These are phyloP conservation scores for Pseudopyrenochaeta lycopersici DNA, from an alignment of 2,329 filamentous ascomycete species.

Conservation along the genomic window DNA sequence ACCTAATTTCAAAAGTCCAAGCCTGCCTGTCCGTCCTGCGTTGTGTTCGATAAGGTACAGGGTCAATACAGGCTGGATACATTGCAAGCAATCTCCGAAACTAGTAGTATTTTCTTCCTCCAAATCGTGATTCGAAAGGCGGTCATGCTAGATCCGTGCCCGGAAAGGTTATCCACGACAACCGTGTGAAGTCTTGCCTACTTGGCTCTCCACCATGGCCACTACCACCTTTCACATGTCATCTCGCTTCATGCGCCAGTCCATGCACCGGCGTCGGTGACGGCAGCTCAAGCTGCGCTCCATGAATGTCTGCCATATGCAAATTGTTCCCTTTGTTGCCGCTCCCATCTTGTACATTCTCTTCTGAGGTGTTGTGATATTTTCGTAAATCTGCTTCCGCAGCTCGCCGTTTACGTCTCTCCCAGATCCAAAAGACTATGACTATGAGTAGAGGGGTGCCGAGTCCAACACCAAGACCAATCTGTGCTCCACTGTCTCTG, in stretches of 20 bases:
- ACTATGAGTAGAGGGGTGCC: conserved; percentile 4
- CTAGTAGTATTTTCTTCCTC: too few species aligned
- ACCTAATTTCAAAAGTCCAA: too few species aligned
- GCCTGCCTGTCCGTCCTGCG: too few species aligned
- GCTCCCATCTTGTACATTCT: not conserved
- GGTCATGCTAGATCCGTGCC: too few species aligned
- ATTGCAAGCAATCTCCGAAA: too few species aligned
- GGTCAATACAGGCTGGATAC: too few species aligned
- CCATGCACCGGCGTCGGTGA: not conserved
- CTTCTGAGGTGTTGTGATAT: not conserved
- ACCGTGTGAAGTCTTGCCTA: not conserved
- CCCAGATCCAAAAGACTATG: not conserved
- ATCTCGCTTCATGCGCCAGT: not conserved
- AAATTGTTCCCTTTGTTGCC: not conserved
- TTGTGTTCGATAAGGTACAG: too few species aligned
- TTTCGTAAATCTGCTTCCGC: not conserved
- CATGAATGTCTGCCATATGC: not conserved
- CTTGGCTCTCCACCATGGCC: not conserved
- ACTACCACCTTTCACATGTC: not conserved
- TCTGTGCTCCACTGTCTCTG: not conserved
- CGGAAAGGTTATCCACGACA: too few species aligned
- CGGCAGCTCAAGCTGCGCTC: not conserved
- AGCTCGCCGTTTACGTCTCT: conserved; percentile 1
- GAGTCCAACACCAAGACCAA: not conserved
- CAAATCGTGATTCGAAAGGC: too few species aligned